Base-by-base conservation (phyloP, 257 asterid species). In the Asclepias syriaca region DNA sequence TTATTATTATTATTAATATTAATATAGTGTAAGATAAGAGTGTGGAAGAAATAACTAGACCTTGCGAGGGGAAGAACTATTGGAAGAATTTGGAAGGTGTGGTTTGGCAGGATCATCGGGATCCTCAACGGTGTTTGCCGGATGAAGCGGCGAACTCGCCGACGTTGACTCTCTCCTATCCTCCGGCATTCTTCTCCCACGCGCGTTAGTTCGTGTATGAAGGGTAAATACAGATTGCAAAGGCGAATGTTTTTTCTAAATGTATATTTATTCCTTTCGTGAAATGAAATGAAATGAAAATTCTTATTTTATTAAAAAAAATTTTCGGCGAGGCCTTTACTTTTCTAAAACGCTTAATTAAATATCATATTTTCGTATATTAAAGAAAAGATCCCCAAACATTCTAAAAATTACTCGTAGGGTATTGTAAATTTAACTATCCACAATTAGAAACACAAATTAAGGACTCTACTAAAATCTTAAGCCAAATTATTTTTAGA, bases 41-140 rank as follows among this genome's bases (percentile, higher is more conserved):
- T 15, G 21, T 22, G 32, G 72, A 43, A 39, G 51, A 15, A 29
- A 56, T 15, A n/a, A 37, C 58, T 15, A 65, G 29, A 89, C 97
- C 97, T 89, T 85, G 73, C 98, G 93, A 56, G 96, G 88, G 63
- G 98, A 89, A 74, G 96, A 89, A 39, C 63, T 54, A 76, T 77
- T 90, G 69, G 97, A 90, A 57, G 97, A 85, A 74, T 73, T 84
- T 27, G 97, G 98, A 74, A 87, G 40, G n/a, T 45, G 87, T 57
- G 90, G 87, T 81, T 92, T 90, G 84, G 81, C 83, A 68, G 90
- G 75, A 77, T 77, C 84, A 54, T 80, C 86, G 79, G 83, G 90
- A 90, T 88, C 92, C 63, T 90, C 94, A 40, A 68, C 71, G 71
- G 40, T 12, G 43, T 13, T 66, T 66, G 24, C 50, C 37, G 71